These are phyloP conservation scores for Arabidopsis arenosa DNA, from an alignment of 345 rosid species.

Conservation along the genomic window DNA sequence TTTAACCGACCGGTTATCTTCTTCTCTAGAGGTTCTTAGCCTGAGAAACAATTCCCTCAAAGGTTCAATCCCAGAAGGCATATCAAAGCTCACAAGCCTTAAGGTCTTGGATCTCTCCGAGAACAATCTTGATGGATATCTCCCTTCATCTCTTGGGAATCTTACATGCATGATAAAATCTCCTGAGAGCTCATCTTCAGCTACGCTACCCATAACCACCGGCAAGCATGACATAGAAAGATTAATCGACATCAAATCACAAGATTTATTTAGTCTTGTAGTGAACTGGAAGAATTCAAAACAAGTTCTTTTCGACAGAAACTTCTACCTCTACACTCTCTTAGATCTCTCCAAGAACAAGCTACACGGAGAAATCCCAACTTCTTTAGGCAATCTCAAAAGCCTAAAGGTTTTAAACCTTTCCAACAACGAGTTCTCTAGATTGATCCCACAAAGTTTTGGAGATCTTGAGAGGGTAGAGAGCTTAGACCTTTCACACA, in stretches of 20 bases:
- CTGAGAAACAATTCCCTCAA: conserved; percentile 45
- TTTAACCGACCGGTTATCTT: conserved; percentile 35
- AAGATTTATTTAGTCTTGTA: no score
- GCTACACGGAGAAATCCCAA: conserved; percentile 48
- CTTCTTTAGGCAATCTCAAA: conserved; percentile 44
- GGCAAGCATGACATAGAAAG: no score
- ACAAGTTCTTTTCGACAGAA: conserved; percentile 34
- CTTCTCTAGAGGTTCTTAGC: conserved; percentile 45
- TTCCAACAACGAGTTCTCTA: conserved; percentile 46
- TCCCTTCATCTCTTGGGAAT: conserved; percentile 48
- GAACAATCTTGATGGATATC: conserved; percentile 43
- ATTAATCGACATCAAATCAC: no score
- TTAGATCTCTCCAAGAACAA: conserved; percentile 53
- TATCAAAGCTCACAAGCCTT: conserved; percentile 46
- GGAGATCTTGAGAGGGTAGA: conserved; percentile 43
- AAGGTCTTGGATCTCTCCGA: conserved; percentile 48
- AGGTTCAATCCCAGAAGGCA: conserved; percentile 44
- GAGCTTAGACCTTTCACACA: conserved; percentile 52
- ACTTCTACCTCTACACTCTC: conserved; percentile 39
- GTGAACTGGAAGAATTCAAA: conserved; percentile 50
- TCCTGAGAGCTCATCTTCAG: background rate
- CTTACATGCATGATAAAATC: conserved; percentile 43
- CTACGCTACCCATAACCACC: no score
- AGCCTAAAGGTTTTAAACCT: conserved; percentile 46
- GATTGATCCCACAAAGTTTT: conserved; percentile 41